These are phyloP conservation scores for Pilobolus umbonatus DNA, from an alignment of 192 early-diverging fungal species.

Conservation along the genomic window DNA sequence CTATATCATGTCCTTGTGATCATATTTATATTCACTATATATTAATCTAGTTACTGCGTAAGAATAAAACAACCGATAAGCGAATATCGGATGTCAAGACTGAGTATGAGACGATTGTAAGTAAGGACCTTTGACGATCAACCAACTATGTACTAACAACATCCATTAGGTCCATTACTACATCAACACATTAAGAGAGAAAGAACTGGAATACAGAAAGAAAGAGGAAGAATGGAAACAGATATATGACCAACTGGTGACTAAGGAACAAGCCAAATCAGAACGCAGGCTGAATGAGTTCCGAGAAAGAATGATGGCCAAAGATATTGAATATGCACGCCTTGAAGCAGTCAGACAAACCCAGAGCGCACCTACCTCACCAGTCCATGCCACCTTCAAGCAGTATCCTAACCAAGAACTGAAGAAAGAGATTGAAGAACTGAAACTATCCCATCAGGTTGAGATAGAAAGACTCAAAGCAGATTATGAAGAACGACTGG, in stretches of 20 bases:
- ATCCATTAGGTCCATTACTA: too few relatives aligned
- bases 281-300: slow-evolving; percentile 3
- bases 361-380: slow-evolving; percentile 8
- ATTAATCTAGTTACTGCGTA: too few relatives aligned
- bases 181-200: too few relatives aligned
- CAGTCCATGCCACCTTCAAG: not conserved
- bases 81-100: too few relatives aligned
- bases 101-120: too few relatives aligned
- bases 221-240: not conserved
- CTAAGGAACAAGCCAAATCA: slow-evolving; percentile 1
- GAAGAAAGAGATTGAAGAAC: not conserved
- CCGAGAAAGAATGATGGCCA: not conserved
- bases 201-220: slow-evolving; percentile 4
- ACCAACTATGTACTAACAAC: too few relatives aligned
- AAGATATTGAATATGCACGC: not conserved
- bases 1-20: too few relatives aligned
- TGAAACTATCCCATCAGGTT: not conserved
- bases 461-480: not conserved
- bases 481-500: not conserved
- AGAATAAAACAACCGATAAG: too few relatives aligned
- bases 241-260: not conserved
- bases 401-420: not conserved
- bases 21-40: too few relatives aligned
- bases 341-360: not conserved
- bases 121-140: too few relatives aligned